Evolutionary conservation across 768 basidiomycete species (phyloP).

Genomic region (Boletellus ananiceps): DNA sequence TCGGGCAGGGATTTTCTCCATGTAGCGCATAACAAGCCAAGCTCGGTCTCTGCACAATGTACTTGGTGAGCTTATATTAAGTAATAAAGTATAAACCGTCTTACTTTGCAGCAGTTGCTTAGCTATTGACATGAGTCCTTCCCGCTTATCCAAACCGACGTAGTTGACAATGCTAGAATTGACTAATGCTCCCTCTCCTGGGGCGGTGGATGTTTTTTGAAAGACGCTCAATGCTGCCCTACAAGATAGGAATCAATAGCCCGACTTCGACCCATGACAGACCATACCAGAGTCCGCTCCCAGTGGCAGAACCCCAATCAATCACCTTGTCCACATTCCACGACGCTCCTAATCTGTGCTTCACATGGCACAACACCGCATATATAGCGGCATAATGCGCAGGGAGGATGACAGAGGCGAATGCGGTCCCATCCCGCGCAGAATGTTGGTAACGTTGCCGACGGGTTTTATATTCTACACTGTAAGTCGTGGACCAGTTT

Average conservation of each 20-base stretch:
- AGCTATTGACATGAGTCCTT: conserved; percentile 63
- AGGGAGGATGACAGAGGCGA: conserved; percentile 81
- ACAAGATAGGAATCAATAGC: conserved; percentile 10
- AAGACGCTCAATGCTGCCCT: conserved; percentile 72
- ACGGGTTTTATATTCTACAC: conserved; percentile 56
- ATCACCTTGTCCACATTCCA: conserved; percentile 60
- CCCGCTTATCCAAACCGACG: conserved; percentile 72
- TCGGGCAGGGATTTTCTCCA: conserved; percentile 60
- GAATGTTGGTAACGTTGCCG: conserved; percentile 55
- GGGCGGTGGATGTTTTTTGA: conserved; percentile 34
- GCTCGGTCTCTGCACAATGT: conserved; percentile 40
- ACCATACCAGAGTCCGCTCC: conserved; percentile 76
- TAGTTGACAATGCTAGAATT: conserved; percentile 58
- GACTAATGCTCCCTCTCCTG: conserved; percentile 35
- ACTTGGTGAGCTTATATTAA: conserved; percentile 11
- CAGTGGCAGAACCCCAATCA: conserved; percentile 83
- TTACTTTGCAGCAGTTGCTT: conserved; percentile 58
- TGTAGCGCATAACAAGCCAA: conserved; percentile 40
- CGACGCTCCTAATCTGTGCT: conserved; percentile 55
- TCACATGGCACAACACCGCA: conserved; percentile 67
- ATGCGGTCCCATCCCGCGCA: conserved; percentile 75
- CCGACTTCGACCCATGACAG: background rate
- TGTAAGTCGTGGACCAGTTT: conserved; percentile 53
- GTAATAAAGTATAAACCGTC: conserved; percentile 9
- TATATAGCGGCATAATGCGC: conserved; percentile 79